Conservation (phyloP, 2,329 filamentous ascomycete genomes). For the Fusarium hainanense region DNA sequence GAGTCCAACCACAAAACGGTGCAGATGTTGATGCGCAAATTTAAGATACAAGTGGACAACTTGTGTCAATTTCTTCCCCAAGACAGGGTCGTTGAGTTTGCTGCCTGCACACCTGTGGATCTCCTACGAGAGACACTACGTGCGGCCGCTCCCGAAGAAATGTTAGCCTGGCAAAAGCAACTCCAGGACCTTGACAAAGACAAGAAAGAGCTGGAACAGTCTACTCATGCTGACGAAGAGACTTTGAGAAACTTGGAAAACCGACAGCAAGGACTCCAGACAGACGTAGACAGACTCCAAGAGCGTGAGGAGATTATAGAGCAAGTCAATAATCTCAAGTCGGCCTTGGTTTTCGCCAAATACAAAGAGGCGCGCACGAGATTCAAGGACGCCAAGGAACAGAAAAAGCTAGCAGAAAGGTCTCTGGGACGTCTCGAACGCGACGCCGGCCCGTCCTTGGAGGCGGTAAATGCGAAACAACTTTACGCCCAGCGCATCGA, state of each 20-base stretch:
- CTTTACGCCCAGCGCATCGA: constrained; percentile 71
- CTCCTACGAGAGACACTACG: constrained; percentile 87
- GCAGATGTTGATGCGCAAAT: constrained; percentile 71
- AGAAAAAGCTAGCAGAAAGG: constrained; percentile 63
- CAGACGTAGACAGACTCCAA: constrained; percentile 83
- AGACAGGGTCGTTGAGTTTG: constrained; percentile 95
- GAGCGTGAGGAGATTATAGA: constrained; percentile 77
- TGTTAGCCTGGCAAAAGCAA: constrained; percentile 80
- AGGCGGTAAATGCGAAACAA: constrained; percentile 76
- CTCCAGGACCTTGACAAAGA: constrained; percentile 77
- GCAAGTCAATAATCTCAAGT: constrained; percentile 72
- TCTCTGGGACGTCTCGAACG: constrained; percentile 70
- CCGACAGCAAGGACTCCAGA: constrained; percentile 78
- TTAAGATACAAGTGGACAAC: constrained; percentile 97
- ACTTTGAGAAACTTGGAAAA: constrained; percentile 74
- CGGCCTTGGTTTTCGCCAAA: constrained; percentile 71
- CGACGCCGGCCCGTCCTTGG: constrained; percentile 72
- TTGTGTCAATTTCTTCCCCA: constrained; percentile 97
- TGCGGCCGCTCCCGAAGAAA: constrained; percentile 84
- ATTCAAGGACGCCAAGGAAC: constrained; percentile 64
- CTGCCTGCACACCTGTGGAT: constrained; percentile 82
- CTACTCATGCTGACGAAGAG: constrained; percentile 69
- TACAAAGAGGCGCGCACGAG: constrained; percentile 67
- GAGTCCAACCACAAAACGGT: constrained; percentile 72
- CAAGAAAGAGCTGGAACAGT: constrained; percentile 71